Percentiles rank a stretch among this genome's conserved stretches.
phyloP scores from a whole-genome alignment of 352 stramenopile genomes.

The Phytophthora citrophthora region DNA sequence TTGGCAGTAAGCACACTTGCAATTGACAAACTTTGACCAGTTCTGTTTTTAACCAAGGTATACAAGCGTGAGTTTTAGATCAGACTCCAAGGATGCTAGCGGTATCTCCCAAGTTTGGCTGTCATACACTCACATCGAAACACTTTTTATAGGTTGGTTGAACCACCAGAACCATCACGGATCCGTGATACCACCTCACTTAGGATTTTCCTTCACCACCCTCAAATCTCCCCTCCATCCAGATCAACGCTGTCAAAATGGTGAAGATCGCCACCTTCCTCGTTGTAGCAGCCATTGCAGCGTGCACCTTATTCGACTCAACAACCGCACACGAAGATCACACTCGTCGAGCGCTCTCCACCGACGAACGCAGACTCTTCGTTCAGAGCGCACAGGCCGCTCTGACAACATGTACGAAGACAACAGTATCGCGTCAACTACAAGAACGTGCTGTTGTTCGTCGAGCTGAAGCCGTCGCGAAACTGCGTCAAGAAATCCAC shows the following conservation, averaged over 20 bases:
- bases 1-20: too few species aligned
- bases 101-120: too few species aligned
- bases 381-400: conserved; percentile 5
- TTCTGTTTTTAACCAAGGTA: too few species aligned
- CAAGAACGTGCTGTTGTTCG: conserved; percentile 22
- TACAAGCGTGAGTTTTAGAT: too few species aligned
- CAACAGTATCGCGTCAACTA: conserved; percentile 8
- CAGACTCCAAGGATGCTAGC: too few species aligned
- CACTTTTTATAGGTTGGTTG: too few species aligned
- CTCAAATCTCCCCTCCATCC: background rate
- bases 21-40: too few species aligned
- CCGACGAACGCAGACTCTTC: conserved; percentile 19
- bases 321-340: conserved; percentile 9
- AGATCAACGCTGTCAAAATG: conserved; percentile 1
- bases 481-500: conserved; percentile 11
- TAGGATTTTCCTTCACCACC: background rate
- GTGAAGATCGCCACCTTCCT: conserved; percentile 14
- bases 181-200: background rate
- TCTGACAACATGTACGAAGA: conserved; percentile 8
- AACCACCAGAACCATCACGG: too few species aligned
- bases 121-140: too few species aligned
- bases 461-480: conserved; percentile 17
- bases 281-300: conserved; percentile 8
- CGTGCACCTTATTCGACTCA: background rate
- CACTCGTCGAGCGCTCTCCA: conserved; percentile 4